Conservation (phyloP, 441 rosid species). For the Eutrema salsugineum region DNA sequence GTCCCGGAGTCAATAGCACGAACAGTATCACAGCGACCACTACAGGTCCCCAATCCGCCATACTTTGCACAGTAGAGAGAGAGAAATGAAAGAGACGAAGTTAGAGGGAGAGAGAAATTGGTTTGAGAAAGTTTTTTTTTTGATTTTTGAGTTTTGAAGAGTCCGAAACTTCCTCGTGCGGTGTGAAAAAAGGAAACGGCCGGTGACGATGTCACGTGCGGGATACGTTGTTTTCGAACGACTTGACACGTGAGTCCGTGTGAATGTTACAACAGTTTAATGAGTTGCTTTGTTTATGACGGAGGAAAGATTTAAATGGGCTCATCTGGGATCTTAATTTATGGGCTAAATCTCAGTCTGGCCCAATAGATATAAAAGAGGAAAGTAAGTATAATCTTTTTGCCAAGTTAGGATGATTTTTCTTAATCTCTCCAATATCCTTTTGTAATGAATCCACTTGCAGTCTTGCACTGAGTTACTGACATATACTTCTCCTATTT, state of each 20-base stretch:
- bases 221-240: slow-evolving; percentile 16
- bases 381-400: background rate
- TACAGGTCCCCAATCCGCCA: slow-evolving; percentile 69
- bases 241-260: slow-evolving; percentile 28
- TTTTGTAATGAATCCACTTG: slow-evolving; percentile 1
- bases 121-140: background rate
- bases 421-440: background rate
- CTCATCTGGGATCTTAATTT: background rate
- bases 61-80: background rate
- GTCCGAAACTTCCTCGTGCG: slow-evolving; percentile 18
- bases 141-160: background rate
- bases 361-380: background rate
- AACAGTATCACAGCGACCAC: slow-evolving; percentile 51
- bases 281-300: background rate
- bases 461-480: background rate
- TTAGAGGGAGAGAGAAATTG: background rate
- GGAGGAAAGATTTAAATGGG: background rate
- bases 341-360: background rate
- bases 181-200: slow-evolving; percentile 16
- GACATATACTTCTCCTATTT: background rate
- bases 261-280: background rate
- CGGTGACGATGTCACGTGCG: slow-evolving; percentile 34
- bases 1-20: slow-evolving; percentile 50
- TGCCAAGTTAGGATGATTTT: background rate
- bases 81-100: background rate